A percentile compares a stretch with the other conserved stretches of the same genome.
These are phyloP conservation scores for Croton setiger DNA, from an alignment of 441 rosid species.

Conservation along the genomic window DNA sequence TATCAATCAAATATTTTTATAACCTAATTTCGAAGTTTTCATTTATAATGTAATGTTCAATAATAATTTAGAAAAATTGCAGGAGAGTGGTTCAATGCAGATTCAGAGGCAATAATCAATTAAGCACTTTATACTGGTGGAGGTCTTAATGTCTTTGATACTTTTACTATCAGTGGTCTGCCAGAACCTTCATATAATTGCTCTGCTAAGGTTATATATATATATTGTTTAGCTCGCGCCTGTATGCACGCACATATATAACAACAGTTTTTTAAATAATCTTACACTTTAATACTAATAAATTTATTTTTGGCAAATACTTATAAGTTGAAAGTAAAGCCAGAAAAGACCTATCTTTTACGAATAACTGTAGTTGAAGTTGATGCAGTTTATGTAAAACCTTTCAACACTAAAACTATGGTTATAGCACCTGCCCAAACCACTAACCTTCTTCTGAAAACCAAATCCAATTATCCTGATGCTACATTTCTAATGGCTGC, in stretches of 20 bases:
- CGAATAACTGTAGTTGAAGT: slow-evolving; percentile 27
- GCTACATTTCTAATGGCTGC: slow-evolving; percentile 25
- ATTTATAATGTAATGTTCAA: not conserved
- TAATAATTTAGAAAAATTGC: not conserved
- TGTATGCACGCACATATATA: too few relatives aligned
- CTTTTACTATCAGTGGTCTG: slow-evolving; percentile 52
- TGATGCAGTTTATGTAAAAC: slow-evolving; percentile 34
- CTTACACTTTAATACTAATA: too few relatives aligned
- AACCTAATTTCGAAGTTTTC: not conserved
- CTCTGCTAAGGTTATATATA: slow-evolving; percentile 18
- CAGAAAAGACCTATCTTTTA: slow-evolving; percentile 27
- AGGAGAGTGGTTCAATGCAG: slow-evolving; percentile 66
- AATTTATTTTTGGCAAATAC: slow-evolving; percentile 17
- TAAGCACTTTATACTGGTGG: slow-evolving; percentile 52
- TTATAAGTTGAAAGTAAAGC: slow-evolving; percentile 18
- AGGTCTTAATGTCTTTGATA: slow-evolving; percentile 60
- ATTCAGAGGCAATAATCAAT: slow-evolving; percentile 45
- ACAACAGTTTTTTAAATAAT: too few relatives aligned
- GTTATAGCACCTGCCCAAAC: slow-evolving; percentile 32
- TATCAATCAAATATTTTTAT: not conserved
- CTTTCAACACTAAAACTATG: slow-evolving; percentile 16
- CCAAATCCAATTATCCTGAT: slow-evolving; percentile 13
- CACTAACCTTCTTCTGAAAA: slow-evolving; percentile 24
- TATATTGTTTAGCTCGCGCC: too few relatives aligned
- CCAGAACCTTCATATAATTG: slow-evolving; percentile 63